Percentiles rank a stretch among this genome's conserved stretches.
phyloP scores from a whole-genome alignment of 345 rosid species.

The Jatropha curcas region DNA sequence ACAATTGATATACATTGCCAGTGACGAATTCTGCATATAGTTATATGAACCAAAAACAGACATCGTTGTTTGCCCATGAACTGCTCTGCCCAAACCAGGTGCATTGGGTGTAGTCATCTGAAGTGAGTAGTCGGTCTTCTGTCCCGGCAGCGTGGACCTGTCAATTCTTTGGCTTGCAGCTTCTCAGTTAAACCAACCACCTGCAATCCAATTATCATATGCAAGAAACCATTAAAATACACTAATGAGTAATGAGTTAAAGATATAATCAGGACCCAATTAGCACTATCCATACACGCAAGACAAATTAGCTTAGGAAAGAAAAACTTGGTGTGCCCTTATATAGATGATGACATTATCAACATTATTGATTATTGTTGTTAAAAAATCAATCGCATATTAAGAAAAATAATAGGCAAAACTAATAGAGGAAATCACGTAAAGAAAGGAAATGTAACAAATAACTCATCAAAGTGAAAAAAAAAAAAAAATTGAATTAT shows the following conservation, averaged over 20 bases:
- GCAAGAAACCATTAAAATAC: background rate
- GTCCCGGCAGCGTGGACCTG: constrained; percentile 19
- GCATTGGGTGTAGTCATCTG: constrained; percentile 21
- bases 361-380: too few relatives aligned
- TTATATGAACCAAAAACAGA: constrained; percentile 34
- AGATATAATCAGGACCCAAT: too few relatives aligned
- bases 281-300: too few relatives aligned
- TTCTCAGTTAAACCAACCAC: constrained; percentile 62
- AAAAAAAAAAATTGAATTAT: too few relatives aligned
- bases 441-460: too few relatives aligned
- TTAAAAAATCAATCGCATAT: too few relatives aligned
- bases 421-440: too few relatives aligned
- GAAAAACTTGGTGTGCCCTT: too few relatives aligned
- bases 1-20: constrained; percentile 65
- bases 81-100: constrained; percentile 36
- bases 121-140: constrained; percentile 22
- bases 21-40: constrained; percentile 56
- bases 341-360: too few relatives aligned
- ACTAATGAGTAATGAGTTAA: too few relatives aligned
- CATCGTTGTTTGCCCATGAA: constrained; percentile 53
- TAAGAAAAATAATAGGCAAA: too few relatives aligned
- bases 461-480: too few relatives aligned
- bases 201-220: constrained; percentile 28
- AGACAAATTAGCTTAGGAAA: background rate
- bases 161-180: constrained; percentile 46